A percentile compares a stretch with the other conserved stretches of the same genome.
phyloP scores from a whole-genome alignment of 208 protist species.

The Acanthamoeba culbertsoni region DNA sequence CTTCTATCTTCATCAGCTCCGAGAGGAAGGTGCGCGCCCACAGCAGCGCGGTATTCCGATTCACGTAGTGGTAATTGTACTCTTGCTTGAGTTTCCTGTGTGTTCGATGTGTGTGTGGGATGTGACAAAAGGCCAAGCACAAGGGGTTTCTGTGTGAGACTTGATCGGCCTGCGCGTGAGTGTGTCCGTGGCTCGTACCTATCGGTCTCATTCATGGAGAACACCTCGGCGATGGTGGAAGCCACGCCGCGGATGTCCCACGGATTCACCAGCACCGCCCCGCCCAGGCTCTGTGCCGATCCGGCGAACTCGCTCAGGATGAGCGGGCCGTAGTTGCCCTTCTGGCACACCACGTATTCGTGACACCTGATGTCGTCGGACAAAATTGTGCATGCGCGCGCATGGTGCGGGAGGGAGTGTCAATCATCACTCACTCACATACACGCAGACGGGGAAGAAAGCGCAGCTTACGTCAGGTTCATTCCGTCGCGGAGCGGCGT shows the following conservation, averaged over 20 bases:
- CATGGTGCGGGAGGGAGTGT: neutral
- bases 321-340: slow-evolving; percentile 71
- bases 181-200: neutral
- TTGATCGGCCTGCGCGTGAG: no score
- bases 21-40: slow-evolving; percentile 48
- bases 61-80: slow-evolving; percentile 52
- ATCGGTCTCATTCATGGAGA: slow-evolving; percentile 59
- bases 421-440: no score
- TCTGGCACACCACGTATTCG: slow-evolving; percentile 77
- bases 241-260: slow-evolving; percentile 73
- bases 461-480: slow-evolving; percentile 72
- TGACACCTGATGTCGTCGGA: slow-evolving; percentile 60
- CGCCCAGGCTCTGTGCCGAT: slow-evolving; percentile 57
- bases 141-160: no score
- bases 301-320: slow-evolving; percentile 85
- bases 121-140: no score
- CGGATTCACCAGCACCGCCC: slow-evolving; percentile 71
- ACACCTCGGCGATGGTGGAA: slow-evolving; percentile 59
- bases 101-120: neutral
- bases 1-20: slow-evolving; percentile 51
- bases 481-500: slow-evolving; percentile 85
- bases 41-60: slow-evolving; percentile 39
- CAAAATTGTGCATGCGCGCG: neutral
- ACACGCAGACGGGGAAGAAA: no score
- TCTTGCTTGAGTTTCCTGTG: slow-evolving; percentile 47